These are phyloP conservation scores for Alternaria sp. DNA, from an alignment of 2,329 filamentous ascomycete species.

Conservation along the genomic window DNA sequence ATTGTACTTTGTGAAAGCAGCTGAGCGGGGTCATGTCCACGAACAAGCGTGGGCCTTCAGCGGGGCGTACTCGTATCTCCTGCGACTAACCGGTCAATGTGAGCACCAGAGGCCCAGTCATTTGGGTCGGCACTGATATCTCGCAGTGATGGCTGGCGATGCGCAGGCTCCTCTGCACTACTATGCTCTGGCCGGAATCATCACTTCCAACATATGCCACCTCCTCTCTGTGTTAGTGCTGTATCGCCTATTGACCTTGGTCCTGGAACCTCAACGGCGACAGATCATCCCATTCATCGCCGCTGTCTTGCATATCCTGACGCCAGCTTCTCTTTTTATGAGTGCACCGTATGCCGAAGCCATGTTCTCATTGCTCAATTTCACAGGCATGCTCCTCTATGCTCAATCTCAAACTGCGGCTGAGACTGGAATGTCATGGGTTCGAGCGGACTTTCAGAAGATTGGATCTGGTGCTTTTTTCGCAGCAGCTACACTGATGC, in stretches of 20 bases:
- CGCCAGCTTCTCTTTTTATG: constrained; percentile 87
- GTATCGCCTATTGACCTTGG: constrained; percentile 66
- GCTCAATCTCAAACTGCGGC: constrained; percentile 50
- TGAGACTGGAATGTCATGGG: constrained; percentile 36
- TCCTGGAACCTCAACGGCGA: constrained; percentile 49
- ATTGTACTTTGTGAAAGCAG: constrained; percentile 72
- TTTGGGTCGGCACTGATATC: constrained; percentile 33
- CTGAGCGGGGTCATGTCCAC: constrained; percentile 69
- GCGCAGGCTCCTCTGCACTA: constrained; percentile 17
- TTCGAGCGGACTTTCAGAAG: constrained; percentile 51
- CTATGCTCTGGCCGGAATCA: constrained; percentile 64
- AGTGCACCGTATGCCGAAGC: constrained; percentile 86
- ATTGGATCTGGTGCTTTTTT: constrained; percentile 72
- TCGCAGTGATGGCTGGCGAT: constrained; percentile 38
- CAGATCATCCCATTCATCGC: constrained; percentile 68
- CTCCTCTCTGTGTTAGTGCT: constrained; percentile 75
- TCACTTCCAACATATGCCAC: constrained; percentile 76
- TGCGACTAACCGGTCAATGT: constrained; percentile 52
- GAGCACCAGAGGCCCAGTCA: constrained; percentile 28
- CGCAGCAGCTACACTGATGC: constrained; percentile 73
- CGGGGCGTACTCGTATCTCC: constrained; percentile 58
- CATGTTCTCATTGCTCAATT: constrained; percentile 77
- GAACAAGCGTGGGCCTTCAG: constrained; percentile 91
- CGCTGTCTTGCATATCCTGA: constrained; percentile 78
- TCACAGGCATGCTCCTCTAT: constrained; percentile 75